Conservation (phyloP, 202 grass and related monocot species). For the Zoysia matrella region DNA sequence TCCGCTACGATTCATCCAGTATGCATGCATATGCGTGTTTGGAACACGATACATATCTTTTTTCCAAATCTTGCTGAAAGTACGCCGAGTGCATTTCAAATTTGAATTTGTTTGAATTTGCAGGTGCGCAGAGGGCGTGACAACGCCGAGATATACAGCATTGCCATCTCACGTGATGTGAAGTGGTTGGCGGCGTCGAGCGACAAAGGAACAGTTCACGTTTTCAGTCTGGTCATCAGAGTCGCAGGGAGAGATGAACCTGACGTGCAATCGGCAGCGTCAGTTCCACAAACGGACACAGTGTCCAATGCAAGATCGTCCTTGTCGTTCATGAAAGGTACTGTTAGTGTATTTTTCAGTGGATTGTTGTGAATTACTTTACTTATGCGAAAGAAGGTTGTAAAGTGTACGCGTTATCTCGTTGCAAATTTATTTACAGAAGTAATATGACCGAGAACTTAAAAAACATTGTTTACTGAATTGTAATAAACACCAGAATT, state of each 20-base stretch:
- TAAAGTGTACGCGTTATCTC: too few relatives aligned
- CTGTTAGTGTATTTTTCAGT: not conserved
- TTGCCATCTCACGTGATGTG: slow-evolving; percentile 62
- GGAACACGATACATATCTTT: too few relatives aligned
- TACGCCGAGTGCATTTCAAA: too few relatives aligned
- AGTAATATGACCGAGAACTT: too few relatives aligned
- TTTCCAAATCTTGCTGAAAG: too few relatives aligned
- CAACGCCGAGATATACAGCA: slow-evolving; percentile 71
- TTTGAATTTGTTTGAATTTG: not conserved
- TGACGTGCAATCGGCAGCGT: slow-evolving; percentile 31
- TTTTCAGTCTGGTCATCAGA: slow-evolving; percentile 60
- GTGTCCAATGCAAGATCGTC: slow-evolving; percentile 71
- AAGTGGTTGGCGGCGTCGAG: slow-evolving; percentile 81
- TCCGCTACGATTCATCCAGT: too few relatives aligned
- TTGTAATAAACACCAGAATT: too few relatives aligned
- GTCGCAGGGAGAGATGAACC: slow-evolving; percentile 25
- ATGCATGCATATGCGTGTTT: too few relatives aligned
- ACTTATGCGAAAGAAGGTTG: too few relatives aligned
- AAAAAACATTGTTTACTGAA: too few relatives aligned
- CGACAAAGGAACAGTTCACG: slow-evolving; percentile 73
- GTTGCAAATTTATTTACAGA: too few relatives aligned
- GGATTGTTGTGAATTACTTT: too few relatives aligned
- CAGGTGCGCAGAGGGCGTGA: slow-evolving; percentile 72
- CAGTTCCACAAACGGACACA: slow-evolving; percentile 37
- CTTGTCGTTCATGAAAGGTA: slow-evolving; percentile 80